Conservation (phyloP, 257 asterid species). For the Capsicum baccatum region DNA sequence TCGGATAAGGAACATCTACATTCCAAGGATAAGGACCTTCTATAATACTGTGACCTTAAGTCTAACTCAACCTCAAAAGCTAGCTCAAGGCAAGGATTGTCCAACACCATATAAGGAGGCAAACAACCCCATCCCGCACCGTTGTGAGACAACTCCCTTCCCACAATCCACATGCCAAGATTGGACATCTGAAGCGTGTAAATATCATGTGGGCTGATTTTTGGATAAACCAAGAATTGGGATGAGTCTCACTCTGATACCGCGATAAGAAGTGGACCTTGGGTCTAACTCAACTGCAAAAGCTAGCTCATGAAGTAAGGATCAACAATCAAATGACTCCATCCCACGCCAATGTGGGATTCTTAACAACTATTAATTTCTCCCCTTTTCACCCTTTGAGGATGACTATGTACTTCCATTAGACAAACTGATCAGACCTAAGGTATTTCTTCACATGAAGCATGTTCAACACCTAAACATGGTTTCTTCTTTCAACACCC, state of each 20-base stretch:
- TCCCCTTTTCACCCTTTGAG: background rate
- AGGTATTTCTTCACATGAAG: slow-evolving; percentile 1
- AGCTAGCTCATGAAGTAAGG: background rate
- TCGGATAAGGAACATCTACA: background rate
- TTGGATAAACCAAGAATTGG: background rate
- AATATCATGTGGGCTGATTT: background rate
- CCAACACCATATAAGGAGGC: background rate
- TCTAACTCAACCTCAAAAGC: background rate
- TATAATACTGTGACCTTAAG: background rate
- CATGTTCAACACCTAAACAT: background rate
- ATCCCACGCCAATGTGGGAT: background rate
- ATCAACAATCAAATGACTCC: background rate
- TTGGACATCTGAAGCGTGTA: background rate
- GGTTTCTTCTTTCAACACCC: background rate
- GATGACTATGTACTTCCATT: background rate
- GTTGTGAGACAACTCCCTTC: background rate
- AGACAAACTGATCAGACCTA: background rate
- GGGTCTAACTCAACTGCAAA: background rate
- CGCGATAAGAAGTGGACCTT: background rate
- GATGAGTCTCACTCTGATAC: background rate
- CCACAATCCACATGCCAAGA: background rate
- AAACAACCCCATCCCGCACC: background rate
- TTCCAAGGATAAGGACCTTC: background rate
- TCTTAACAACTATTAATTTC: background rate
- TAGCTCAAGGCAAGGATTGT: background rate